Percentiles rank a stretch among this genome's conserved stretches.
These are phyloP conservation scores for Aspergillus caelatus DNA, from an alignment of 2,329 filamentous ascomycete species.

Conservation along the genomic window DNA sequence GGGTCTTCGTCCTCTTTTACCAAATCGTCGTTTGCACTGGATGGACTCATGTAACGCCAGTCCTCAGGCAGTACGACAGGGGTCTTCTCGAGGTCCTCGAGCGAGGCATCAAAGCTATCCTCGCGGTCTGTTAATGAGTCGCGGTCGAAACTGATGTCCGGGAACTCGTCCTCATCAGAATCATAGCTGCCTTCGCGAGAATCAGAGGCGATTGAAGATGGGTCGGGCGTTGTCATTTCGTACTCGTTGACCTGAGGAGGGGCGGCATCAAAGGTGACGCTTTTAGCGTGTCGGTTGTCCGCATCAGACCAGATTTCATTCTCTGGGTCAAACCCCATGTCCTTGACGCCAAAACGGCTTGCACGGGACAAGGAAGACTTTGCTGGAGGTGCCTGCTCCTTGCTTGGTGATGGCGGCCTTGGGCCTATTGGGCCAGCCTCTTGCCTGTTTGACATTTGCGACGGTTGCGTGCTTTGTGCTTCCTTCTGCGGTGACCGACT, in stretches of 20 bases:
- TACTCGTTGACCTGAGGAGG: constrained; percentile 97
- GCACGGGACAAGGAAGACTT: constrained; percentile 83
- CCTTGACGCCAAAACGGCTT: constrained; percentile 62
- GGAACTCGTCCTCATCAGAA: constrained; percentile 67
- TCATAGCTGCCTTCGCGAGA: constrained; percentile 94
- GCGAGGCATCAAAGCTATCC: constrained; percentile 92
- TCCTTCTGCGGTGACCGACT: constrained; percentile 59
- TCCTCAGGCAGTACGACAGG: constrained; percentile 97
- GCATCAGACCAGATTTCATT: constrained; percentile 69
- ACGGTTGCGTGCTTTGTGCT: constrained; percentile 71
- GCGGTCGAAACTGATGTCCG: constrained; percentile 64
- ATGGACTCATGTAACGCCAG: constrained; percentile 80
- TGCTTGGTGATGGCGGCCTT: constrained; percentile 61
- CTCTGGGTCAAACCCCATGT: constrained; percentile 66
- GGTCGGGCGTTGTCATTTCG: constrained; percentile 93
- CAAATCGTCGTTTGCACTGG: constrained; percentile 58
- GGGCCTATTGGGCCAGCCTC: constrained; percentile 22
- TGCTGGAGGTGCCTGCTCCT: constrained; percentile 74
- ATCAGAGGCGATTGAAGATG: constrained; percentile 86
- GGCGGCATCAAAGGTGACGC: constrained; percentile 92
- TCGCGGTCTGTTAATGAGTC: constrained; percentile 67
- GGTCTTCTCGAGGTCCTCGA: constrained; percentile 96
- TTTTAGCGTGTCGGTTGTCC: constrained; percentile 86
- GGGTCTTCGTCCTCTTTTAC: constrained; percentile 64
- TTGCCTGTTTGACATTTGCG: constrained; percentile 25